Evolutionary conservation across 1,284 basidiomycete genomes (phyloP).

Genomic region (Volvariella surrecta): DNA sequence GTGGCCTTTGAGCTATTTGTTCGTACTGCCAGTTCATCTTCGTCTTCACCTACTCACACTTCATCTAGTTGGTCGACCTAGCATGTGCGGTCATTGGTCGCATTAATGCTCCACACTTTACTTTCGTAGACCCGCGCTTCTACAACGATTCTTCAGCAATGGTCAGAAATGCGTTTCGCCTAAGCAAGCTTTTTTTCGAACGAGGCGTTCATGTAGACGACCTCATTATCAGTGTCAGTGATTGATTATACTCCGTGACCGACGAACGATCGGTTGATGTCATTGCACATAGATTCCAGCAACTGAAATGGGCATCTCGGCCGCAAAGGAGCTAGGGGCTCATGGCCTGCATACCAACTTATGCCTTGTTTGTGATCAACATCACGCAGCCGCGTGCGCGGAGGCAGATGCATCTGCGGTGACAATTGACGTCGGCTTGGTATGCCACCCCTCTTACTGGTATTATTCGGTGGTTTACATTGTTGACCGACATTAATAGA

Average conservation of each 20-base stretch:
- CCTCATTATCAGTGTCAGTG: slow-evolving; percentile 43
- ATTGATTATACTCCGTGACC: slow-evolving; percentile 1
- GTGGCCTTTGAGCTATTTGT: neutral
- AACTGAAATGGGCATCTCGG: slow-evolving; percentile 42
- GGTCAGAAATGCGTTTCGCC: slow-evolving; percentile 28
- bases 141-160: slow-evolving; percentile 27
- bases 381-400: slow-evolving; percentile 46
- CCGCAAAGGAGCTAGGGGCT: slow-evolving; percentile 31
- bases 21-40: neutral
- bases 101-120: slow-evolving; percentile 37
- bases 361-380: slow-evolving; percentile 36
- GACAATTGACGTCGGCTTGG: slow-evolving; percentile 39
- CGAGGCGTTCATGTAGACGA: slow-evolving; percentile 28
- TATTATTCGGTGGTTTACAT: neutral
- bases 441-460: slow-evolving; percentile 20
- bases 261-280: neutral
- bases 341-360: slow-evolving; percentile 42
- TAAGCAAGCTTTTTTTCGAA: slow-evolving; percentile 31
- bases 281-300: slow-evolving; percentile 40
- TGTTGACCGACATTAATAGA: slow-evolving; percentile 18
- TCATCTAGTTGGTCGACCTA: slow-evolving; percentile 39
- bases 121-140: slow-evolving; percentile 40
- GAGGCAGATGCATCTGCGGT: slow-evolving; percentile 39
- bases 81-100: slow-evolving; percentile 33
- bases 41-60: neutral